Conservation (phyloP, 1,139 yeast genomes). For the Blastobotrys illinoisensis region DNA sequence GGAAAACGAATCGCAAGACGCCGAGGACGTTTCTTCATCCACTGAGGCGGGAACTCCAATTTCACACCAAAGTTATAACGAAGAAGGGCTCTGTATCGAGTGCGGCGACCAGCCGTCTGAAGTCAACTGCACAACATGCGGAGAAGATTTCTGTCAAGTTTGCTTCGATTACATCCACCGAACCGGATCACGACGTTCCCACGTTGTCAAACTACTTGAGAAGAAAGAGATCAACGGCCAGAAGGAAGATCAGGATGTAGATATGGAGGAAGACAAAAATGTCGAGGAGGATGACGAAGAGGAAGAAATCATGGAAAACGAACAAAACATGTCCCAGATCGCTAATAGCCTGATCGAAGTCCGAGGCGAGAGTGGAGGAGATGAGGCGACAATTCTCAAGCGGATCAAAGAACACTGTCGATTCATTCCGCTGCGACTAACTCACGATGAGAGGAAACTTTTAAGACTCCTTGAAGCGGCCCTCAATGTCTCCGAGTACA, state of each 20-base stretch:
- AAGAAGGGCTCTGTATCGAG: constrained; percentile 48
- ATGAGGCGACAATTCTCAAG: constrained; percentile 23
- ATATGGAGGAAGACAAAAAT: constrained; percentile 19
- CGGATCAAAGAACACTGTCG: constrained; percentile 44
- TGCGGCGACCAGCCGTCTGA: constrained; percentile 68
- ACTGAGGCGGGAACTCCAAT: constrained; percentile 13
- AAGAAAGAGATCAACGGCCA: constrained; percentile 23
- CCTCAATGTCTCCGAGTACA: constrained; percentile 65
- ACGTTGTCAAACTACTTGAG: constrained; percentile 24
- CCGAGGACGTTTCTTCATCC: constrained; percentile 12
- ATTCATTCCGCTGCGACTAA: constrained; percentile 61
- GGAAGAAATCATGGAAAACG: constrained; percentile 6
- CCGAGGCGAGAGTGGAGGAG: constrained; percentile 23
- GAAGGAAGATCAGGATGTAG: constrained; percentile 18
- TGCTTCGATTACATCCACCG: constrained; percentile 62
- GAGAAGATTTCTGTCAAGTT: constrained; percentile 59
- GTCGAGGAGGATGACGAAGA: constrained; percentile 14
- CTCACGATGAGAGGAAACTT: constrained; percentile 59
- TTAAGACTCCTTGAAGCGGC: constrained; percentile 63
- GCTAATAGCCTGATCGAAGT: constrained; percentile 23
- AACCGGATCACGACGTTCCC: constrained; percentile 47
- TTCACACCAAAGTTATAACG: constrained; percentile 1
- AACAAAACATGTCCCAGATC: constrained; percentile 13
- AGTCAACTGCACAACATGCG: constrained; percentile 50
- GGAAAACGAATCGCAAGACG: constrained; percentile 23